Evolutionary conservation across 768 basidiomycete genomes (phyloP), one percentile per base, ranked within the genome.

Genomic region (Rhodocollybia butyracea): DNA sequence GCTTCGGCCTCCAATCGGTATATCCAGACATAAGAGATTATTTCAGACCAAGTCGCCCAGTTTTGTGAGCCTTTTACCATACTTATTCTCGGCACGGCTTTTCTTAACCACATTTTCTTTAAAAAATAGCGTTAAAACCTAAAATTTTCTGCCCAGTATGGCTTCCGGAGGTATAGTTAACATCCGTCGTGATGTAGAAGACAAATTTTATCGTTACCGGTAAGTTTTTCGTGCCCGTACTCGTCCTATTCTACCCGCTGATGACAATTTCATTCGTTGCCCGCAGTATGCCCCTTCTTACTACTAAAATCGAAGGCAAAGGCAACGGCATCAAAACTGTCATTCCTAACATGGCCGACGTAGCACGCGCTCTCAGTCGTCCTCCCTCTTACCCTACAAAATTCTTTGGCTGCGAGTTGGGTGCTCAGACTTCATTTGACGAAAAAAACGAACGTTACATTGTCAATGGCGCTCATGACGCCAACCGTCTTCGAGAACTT

Each of bases 241-340:
- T 11, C 30, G 47, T 15, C 55, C 1, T 2, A 17, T n/a, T n/a
- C n/a, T n/a, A n/a, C n/a, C 39, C 39, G 1, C 2, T 22, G 41
- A 36, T 40, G 36, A 38, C n/a, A 11, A 34, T 40, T 24, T 43
- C 55, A 42, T 51, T 64, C 62, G 12, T 41, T 62, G 36, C 26
- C 13, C 59, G 13, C 41, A 95, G 93, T 61, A 99, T 99, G 97
- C 97, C 97, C 54, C 69, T 94, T 57, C 83, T 99, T 59, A 81
- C 84, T 60, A 96, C 90, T 60, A 98, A 98, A 78, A 94, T 98
- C 32, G 97, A 99, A 76, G 97, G 97, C 65, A 95, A 94, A 73
- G 97, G 97, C 58, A 99, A 99, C 70, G 97, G 97, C 65, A 98
- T 99, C 76, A 99, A 99, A 78, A 99, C 97, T 43, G 95, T 99